phyloP scores from a whole-genome alignment of 2,329 filamentous ascomycete species.

The Dactylonectria macrodidyma region DNA sequence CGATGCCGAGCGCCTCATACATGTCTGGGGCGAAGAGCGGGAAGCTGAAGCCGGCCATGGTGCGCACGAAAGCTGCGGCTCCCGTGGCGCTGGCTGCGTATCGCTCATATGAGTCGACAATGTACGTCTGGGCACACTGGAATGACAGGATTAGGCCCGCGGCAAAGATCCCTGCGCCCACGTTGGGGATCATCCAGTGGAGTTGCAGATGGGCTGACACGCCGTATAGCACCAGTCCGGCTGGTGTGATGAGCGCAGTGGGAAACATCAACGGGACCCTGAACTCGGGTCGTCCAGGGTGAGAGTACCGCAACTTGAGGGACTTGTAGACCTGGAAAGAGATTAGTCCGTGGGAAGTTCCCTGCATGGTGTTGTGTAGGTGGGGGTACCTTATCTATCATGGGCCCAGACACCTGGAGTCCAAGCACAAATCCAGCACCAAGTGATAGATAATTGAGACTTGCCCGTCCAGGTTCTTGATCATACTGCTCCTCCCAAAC shows the following conservation, averaged over 20 bases:
- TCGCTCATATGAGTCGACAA: constrained; percentile 66
- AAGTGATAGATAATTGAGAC: constrained; percentile 68
- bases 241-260: constrained; percentile 59
- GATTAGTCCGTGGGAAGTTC: not conserved
- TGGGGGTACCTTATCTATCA: constrained; percentile 51
- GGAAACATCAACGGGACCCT: constrained; percentile 54
- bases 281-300: constrained; percentile 52
- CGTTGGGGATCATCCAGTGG: constrained; percentile 70
- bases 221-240: constrained; percentile 66
- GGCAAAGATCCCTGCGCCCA: constrained; percentile 64
- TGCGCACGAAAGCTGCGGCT: constrained; percentile 69
- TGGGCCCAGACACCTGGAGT: constrained; percentile 63
- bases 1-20: constrained; percentile 59
- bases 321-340: constrained; percentile 44
- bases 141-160: constrained; percentile 70
- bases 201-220: constrained; percentile 58
- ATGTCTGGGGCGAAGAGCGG: constrained; percentile 69
- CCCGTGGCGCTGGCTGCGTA: constrained; percentile 61
- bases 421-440: constrained; percentile 69
- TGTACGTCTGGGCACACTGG: constrained; percentile 71
- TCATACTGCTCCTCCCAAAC: constrained; percentile 65
- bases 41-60: constrained; percentile 69
- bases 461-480: constrained; percentile 61
- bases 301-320: constrained; percentile 45
- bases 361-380: not conserved